Evolutionary conservation across 345 rosid species (phyloP).

Genomic region (Bruguiera gymnorhiza): DNA sequence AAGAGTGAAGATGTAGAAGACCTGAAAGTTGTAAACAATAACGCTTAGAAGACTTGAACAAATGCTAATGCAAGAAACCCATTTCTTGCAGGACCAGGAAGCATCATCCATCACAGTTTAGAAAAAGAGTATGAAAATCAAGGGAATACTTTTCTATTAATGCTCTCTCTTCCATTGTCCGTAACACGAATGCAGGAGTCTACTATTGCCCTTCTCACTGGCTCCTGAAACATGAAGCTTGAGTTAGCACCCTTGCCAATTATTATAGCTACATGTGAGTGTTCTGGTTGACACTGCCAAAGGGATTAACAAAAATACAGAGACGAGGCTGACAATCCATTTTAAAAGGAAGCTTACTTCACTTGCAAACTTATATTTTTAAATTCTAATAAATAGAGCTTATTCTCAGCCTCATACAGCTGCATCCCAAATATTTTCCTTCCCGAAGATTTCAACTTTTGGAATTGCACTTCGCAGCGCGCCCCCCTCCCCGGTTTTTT

Average conservation of each 20-base stretch:
- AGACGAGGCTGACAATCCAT: too few species aligned
- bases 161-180: conserved; percentile 88
- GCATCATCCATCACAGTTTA: not conserved
- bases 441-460: too few species aligned
- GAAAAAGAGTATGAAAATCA: not conserved
- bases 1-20: conserved; percentile 76
- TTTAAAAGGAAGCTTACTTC: too few species aligned
- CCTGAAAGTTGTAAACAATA: not conserved
- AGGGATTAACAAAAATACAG: not conserved
- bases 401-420: too few species aligned
- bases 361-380: too few species aligned
- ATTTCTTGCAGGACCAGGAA: not conserved
- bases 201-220: conserved; percentile 61
- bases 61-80: not conserved
- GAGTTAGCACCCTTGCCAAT: not conserved
- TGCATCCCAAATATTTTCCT: too few species aligned
- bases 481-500: too few species aligned
- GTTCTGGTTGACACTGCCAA: not conserved
- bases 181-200: conserved; percentile 76
- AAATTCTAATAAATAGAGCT: too few species aligned
- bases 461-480: too few species aligned
- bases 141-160: conserved; percentile 64
- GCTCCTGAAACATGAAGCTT: conserved; percentile 47
- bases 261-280: not conserved
- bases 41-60: too few species aligned